phyloP scores from a whole-genome alignment of 2,329 filamentous ascomycete species.

The Scolecobasidium constrictum region DNA sequence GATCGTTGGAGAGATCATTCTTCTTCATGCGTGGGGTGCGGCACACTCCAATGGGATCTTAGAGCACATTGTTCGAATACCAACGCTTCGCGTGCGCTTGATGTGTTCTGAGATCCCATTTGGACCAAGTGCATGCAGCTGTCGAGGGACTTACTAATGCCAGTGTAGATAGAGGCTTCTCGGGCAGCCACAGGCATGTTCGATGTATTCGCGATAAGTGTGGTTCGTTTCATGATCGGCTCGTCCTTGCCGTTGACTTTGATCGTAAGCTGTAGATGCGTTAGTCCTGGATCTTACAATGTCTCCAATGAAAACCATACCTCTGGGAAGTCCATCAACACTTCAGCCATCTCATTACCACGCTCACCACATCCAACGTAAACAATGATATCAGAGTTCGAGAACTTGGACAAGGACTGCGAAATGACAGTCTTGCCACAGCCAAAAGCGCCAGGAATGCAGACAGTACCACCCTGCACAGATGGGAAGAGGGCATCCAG shows the following conservation, averaged over 20 bases:
- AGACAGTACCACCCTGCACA: slow-evolving; percentile 94
- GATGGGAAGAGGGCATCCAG: slow-evolving; percentile 91
- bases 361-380: slow-evolving; percentile 90
- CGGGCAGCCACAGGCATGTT: slow-evolving; percentile 99
- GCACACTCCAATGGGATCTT: no score
- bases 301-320: slow-evolving; percentile 21
- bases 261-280: slow-evolving; percentile 60
- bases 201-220: slow-evolving; percentile 95
- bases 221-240: slow-evolving; percentile 99
- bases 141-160: no score
- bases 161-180: slow-evolving; percentile 98
- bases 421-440: slow-evolving; percentile 99
- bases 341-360: slow-evolving; percentile 99
- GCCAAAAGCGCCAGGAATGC: slow-evolving; percentile 95
- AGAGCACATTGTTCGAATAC: no score
- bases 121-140: no score
- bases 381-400: slow-evolving; percentile 97
- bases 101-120: no score
- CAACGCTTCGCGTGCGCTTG: no score
- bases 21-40: no score
- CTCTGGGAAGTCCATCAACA: slow-evolving; percentile 98
- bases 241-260: slow-evolving; percentile 89
- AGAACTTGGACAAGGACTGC: slow-evolving; percentile 98
- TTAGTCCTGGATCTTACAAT: slow-evolving; percentile 13
- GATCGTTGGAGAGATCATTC: no score